Base-by-base conservation (phyloP, 352 stramenopile genomes). In the Pythium inflatum region DNA sequence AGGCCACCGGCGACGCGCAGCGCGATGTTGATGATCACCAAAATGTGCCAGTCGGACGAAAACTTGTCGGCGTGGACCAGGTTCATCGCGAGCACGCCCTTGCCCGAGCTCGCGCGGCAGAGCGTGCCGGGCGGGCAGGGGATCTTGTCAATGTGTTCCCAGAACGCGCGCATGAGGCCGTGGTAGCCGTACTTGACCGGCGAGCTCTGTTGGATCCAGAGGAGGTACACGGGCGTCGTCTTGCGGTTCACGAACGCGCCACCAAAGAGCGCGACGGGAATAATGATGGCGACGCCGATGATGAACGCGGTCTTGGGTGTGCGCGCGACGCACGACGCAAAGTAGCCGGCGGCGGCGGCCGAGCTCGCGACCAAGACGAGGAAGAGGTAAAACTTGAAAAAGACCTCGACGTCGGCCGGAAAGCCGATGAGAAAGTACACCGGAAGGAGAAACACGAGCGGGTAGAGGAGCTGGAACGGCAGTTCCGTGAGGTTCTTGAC, bases 381-480 rank as follows among this genome's bases (percentile, higher is more conserved):
- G 57, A 66, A 73, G 13, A 72, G 30, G 40, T 78, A 76, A 33
- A 83, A 79, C 31, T 41, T n/a, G 49, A 77, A 73, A 55, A 77
- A 81, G 41, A 81, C 65, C 9, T 30, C 72, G 3, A 20, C 48
- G 14, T 64, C 70, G 8, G 13, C 24, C 5, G 66, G 68, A 60
- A 81, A 81, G n/a, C 71, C 71, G n/a, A 81, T 71, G 53, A 81
- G 62, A 27, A 81, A 81, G 51, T 79, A 81, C 38, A 73, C 64
- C 31, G 75, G 75, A 22, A 77, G 40, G 27, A 81, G 36, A 27
- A 79, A 79, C 16, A 81, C 34, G 40, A 75, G 40, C 20, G 71
- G 71, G 0, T 75, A 65, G 5, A 62, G 46, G 33, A 77, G 38
- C 51, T 79, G 71, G 20, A 75, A 53, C 12, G 68, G 55, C 18